Conservation (phyloP, 495 filamentous ascomycete species). For the Xanthoparmelia taractica region DNA sequence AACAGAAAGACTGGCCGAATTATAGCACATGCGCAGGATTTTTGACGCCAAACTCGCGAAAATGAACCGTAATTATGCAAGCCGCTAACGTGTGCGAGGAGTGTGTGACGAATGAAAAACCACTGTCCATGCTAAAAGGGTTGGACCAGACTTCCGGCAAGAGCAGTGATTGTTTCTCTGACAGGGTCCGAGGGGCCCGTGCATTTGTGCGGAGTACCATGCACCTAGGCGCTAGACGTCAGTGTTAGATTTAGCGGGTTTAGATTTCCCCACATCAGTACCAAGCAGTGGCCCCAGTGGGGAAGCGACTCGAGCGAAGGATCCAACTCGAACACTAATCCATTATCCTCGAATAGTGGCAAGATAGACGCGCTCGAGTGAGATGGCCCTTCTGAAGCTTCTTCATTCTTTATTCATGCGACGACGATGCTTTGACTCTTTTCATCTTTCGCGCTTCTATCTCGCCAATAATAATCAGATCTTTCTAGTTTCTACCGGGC, state of each 20-base stretch:
- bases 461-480: conserved; percentile 11
- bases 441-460: conserved; percentile 13
- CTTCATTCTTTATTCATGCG: conserved; percentile 8
- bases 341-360: conserved; percentile 12
- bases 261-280: conserved; percentile 6
- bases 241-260: conserved; percentile 4
- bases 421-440: conserved; percentile 18
- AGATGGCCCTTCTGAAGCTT: conserved; percentile 15
- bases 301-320: not conserved
- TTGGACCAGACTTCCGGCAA: no score
- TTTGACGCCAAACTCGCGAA: no score
- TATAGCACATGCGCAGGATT: no score
- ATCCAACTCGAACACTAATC: conserved; percentile 9
- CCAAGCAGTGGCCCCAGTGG: not conserved
- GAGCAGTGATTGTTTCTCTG: no score
- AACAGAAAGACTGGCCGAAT: no score
- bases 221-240: conserved; percentile 3
- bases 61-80: no score
- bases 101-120: no score
- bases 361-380: conserved; percentile 20
- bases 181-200: conserved; percentile 3
- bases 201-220: conserved; percentile 1
- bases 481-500: not conserved
- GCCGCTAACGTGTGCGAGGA: no score
- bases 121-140: no score